A percentile compares a stretch with the other conserved stretches of the same genome.
Conservation (phyloP, 2,329 filamentous ascomycete genomes). For the Fusarium incarnatum region DNA sequence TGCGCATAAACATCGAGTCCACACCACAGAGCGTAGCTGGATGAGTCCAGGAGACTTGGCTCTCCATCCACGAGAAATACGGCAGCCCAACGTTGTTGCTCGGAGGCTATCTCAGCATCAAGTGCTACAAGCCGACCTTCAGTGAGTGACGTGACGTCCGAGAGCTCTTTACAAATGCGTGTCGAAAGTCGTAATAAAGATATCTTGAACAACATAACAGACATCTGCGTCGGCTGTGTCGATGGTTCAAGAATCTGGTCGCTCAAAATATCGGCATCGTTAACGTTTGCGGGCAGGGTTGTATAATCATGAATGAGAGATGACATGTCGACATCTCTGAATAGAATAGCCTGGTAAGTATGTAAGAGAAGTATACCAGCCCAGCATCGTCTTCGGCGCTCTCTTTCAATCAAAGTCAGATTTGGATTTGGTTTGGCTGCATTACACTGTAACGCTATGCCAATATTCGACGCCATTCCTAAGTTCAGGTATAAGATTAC, state of each 20-base stretch:
- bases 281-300: conserved; percentile 12
- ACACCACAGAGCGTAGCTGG: conserved; percentile 38
- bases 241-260: neutral
- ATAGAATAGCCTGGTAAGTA: conserved; percentile 34
- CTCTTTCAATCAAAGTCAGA: conserved; percentile 11
- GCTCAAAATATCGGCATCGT: neutral
- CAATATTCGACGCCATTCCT: conserved; percentile 28
- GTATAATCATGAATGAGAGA: conserved; percentile 21
- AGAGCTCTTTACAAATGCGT: conserved; percentile 23
- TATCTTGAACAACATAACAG: conserved; percentile 31
- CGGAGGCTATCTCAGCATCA: neutral
- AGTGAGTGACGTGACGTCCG: neutral
- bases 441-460: conserved; percentile 3
- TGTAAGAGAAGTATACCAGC: conserved; percentile 35
- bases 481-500: neutral
- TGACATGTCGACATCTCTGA: conserved; percentile 30
- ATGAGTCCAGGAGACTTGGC: conserved; percentile 28
- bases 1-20: conserved; percentile 34
- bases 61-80: conserved; percentile 22
- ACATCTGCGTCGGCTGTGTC: conserved; percentile 17
- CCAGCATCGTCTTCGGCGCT: conserved; percentile 40
- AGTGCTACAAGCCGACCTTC: neutral
- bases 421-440: neutral
- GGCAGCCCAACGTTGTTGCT: neutral
- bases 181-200: conserved; percentile 28